Percentiles rank a stretch among this genome's conserved stretches.
Evolutionary conservation across 2,329 filamentous ascomycete genomes (phyloP).

Genomic region (Penicillium carneum): DNA sequence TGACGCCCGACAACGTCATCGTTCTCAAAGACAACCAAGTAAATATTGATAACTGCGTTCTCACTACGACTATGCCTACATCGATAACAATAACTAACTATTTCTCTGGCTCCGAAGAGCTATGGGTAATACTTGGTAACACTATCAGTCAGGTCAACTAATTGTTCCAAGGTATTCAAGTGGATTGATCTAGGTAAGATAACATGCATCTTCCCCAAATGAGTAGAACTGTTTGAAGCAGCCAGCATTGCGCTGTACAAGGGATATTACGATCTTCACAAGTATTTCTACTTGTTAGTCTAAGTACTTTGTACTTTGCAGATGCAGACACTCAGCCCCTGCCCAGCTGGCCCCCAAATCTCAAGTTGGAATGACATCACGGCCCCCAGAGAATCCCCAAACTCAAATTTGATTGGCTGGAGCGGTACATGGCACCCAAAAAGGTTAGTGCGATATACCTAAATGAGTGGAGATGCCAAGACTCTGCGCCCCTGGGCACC

Average conservation of each 20-base stretch:
- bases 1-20: conserved; percentile 29
- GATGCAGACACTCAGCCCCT: conserved; percentile 5
- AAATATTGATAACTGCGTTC: conserved; percentile 5
- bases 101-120: rapidly evolving
- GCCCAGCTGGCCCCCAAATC: conserved; percentile 5
- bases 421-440: conserved; percentile 12
- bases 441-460: background rate
- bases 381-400: background rate
- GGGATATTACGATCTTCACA: background rate
- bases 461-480: conserved; percentile 4
- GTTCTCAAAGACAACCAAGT: background rate
- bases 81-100: background rate
- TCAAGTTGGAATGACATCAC: conserved; percentile 26
- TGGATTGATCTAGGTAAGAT: background rate
- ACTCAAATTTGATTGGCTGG: background rate
- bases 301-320: background rate
- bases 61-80: background rate
- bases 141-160: background rate
- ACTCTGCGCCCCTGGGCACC: conserved; percentile 13
- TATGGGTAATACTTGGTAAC: background rate
- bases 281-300: background rate
- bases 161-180: background rate
- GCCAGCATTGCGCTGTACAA: no score
- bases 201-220: background rate
- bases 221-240: background rate